Evolutionary conservation across 2,329 filamentous ascomycete species (phyloP), one percentile per base, ranked within the genome.

Genomic region (Calonectria pteridis): DNA sequence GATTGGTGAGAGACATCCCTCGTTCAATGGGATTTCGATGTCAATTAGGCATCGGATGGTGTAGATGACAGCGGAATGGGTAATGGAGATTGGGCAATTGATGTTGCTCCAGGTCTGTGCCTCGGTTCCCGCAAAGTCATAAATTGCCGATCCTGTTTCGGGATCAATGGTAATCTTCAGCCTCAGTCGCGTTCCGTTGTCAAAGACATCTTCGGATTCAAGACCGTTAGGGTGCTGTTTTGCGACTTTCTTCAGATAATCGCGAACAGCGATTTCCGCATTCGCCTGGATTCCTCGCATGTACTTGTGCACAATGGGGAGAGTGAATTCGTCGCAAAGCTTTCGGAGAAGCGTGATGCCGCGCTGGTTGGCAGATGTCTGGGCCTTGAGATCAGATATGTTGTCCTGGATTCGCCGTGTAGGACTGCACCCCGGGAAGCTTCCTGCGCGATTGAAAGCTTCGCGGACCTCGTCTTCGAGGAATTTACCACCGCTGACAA

Each of bases 361-460:
- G 11, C 84, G 83, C 53, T 85, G 82, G 46, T 88, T 88, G 0
- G 86, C 84, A 0, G 86, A 86, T 0, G 86, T 84, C 50, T 85
- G 84, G 0, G 86, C 86, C 58, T 88, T 87, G 4, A 88, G 76
- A 64, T 88, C 86, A 2, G 85, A 83, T 7, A 88, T 79, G 65
- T 88, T 88, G 62, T 88, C 86, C 3, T 78, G 76, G 23, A 87
- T 73, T 0, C 84, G 81, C 18, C 85, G 78, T 1, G 85, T 83
- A 1, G 82, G 79, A 63, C 82, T 84, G 75, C 81, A 86, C n/a
- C 83, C 84, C 9, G 82, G 84, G 65, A 81, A 82, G 20, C 81
- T 80, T 6, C 82, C 84, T 3, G 83, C 84, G 46, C 79, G 77
- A 43, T 82, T 75, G 9, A 84, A 81, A 2, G 83, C 78, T 18